A percentile compares a stretch with the other conserved stretches of the same genome.
Conservation (phyloP, 2,329 filamentous ascomycete genomes). For the Cladophialophora carrionii region DNA sequence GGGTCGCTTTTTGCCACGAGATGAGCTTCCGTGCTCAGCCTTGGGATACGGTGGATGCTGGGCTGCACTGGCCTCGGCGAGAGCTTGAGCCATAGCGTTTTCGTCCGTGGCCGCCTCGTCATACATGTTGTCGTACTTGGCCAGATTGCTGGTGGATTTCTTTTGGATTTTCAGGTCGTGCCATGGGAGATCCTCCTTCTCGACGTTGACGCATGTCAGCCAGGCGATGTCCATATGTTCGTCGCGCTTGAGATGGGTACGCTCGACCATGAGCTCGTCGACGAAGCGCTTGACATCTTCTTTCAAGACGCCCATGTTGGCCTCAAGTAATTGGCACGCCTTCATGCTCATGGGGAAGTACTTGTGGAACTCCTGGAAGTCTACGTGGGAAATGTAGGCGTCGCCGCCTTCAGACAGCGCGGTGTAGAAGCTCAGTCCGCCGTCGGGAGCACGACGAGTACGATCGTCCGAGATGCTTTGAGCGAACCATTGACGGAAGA, state of each 20-base stretch:
- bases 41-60: background rate
- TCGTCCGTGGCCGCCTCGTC: conserved; percentile 11
- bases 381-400: conserved; percentile 49
- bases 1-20: conserved; percentile 19
- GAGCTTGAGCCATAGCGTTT: conserved; percentile 1
- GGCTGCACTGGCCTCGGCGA: background rate
- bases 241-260: conserved; percentile 47
- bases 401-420: conserved; percentile 47
- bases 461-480: conserved; percentile 47
- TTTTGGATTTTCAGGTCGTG: conserved; percentile 12
- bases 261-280: conserved; percentile 45
- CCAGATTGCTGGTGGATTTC: conserved; percentile 13
- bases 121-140: conserved; percentile 20
- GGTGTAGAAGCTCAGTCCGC: conserved; percentile 53
- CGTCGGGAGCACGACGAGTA: conserved; percentile 48
- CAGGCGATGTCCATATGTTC: conserved; percentile 45
- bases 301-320: conserved; percentile 46
- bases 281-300: conserved; percentile 44
- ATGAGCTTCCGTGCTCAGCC: background rate
- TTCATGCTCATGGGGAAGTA: conserved; percentile 41
- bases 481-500: conserved; percentile 54
- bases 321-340: conserved; percentile 39
- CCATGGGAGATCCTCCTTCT: conserved; percentile 50
- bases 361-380: conserved; percentile 39
- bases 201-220: conserved; percentile 52